A percentile compares a stretch with the other conserved stretches of the same genome.
phyloP scores from a whole-genome alignment of 257 asterid species.

The Plantago ovata region DNA sequence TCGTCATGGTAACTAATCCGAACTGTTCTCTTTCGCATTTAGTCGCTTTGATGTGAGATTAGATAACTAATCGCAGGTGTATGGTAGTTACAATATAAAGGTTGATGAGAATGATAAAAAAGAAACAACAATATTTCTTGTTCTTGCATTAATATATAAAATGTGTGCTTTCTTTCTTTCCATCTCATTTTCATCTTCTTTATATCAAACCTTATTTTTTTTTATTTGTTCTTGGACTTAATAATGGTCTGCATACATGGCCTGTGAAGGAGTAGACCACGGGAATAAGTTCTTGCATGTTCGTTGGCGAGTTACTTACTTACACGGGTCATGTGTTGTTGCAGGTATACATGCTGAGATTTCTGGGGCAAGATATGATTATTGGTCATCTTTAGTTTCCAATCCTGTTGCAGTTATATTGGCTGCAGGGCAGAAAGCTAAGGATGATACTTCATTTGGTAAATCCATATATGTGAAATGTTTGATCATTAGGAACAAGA shows the following conservation, averaged over 20 bases:
- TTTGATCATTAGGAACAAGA: conserved; percentile 7
- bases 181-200: background rate
- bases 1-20: conserved; percentile 45
- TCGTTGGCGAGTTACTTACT: background rate
- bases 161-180: background rate
- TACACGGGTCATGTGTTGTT: conserved; percentile 2
- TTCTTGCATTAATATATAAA: too few species aligned
- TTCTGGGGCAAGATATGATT: conserved; percentile 65
- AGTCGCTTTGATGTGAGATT: background rate
- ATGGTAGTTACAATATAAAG: background rate
- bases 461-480: conserved; percentile 17
- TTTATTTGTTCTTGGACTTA: background rate
- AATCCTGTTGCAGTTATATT: conserved; percentile 65
- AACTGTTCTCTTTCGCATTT: background rate
- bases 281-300: background rate
- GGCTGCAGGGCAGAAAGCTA: conserved; percentile 74
- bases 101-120: too few species aligned
- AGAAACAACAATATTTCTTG: too few species aligned
- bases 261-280: too few species aligned
- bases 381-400: conserved; percentile 77
- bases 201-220: background rate
- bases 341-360: conserved; percentile 81
- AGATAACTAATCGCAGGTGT: background rate
- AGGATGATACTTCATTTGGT: conserved; percentile 46
- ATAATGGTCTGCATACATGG: background rate